Conservation (phyloP, 176 grass and related monocot species). For the Poa pratensis region DNA sequence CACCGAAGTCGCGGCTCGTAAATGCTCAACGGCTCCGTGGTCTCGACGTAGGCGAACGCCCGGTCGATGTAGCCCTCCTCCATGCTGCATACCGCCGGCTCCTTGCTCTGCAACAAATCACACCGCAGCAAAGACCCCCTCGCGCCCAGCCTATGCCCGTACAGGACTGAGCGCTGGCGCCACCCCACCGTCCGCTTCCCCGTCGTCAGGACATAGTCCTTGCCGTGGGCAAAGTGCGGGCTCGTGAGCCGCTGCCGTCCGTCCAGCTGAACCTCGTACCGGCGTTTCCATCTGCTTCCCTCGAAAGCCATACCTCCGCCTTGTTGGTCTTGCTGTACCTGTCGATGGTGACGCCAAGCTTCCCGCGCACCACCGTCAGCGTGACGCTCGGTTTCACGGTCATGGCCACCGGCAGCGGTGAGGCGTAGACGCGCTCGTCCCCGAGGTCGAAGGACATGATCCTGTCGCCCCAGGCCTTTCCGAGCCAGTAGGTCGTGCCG, state of each 20-base stretch:
- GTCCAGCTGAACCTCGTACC: not conserved
- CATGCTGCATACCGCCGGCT: not conserved
- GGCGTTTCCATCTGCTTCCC: not conserved
- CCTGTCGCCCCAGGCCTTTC: too few species aligned
- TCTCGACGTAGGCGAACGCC: not conserved
- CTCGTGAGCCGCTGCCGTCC: not conserved
- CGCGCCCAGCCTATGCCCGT: not conserved
- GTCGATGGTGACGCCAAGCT: conserved; percentile 4
- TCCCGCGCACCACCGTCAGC: not conserved
- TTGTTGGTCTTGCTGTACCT: not conserved
- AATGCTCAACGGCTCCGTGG: not conserved
- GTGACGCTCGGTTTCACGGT: not conserved
- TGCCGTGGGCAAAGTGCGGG: not conserved
- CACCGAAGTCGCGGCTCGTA: not conserved
- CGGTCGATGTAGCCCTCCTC: not conserved
- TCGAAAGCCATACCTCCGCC: not conserved
- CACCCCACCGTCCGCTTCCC: not conserved
- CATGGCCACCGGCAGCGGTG: not conserved
- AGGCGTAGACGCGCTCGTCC: not conserved
- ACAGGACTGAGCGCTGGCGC: not conserved
- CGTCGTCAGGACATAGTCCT: not conserved
- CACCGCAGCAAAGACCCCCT: not conserved
- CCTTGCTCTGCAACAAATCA: not conserved
- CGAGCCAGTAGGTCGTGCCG: conserved; percentile 13
- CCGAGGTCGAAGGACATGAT: conserved; percentile 26